phyloP scores from a whole-genome alignment of 2,329 filamentous ascomycete genomes.

The Aspergillus candidus region DNA sequence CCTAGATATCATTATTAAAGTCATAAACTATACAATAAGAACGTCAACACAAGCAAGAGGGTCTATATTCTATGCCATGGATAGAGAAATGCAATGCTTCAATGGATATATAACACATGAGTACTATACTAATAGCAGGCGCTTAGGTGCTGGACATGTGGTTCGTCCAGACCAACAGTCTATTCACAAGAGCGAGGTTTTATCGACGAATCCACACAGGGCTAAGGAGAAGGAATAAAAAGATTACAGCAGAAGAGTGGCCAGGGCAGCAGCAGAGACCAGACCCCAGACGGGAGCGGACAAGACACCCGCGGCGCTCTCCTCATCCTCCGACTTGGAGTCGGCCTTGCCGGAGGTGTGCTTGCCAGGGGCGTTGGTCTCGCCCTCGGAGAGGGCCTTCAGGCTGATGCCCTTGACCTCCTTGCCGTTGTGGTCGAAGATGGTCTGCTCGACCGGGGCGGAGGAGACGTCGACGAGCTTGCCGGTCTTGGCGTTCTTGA shows the following conservation, averaged over 20 bases:
- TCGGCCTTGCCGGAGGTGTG: constrained; percentile 23
- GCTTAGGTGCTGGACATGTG: too few relatives aligned
- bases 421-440: constrained; percentile 52
- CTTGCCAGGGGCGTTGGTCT: constrained; percentile 52
- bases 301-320: constrained; percentile 17
- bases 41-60: too few relatives aligned
- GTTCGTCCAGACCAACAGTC: too few relatives aligned
- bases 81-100: too few relatives aligned
- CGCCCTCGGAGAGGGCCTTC: constrained; percentile 44
- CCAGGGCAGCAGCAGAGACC: constrained; percentile 22
- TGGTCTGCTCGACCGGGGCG: constrained; percentile 50
- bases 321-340: constrained; percentile 3
- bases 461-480: constrained; percentile 57
- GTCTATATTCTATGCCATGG: too few relatives aligned
- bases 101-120: too few relatives aligned
- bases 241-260: constrained; percentile 24
- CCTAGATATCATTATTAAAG: too few relatives aligned
- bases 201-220: too few relatives aligned
- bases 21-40: too few relatives aligned
- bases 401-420: constrained; percentile 60
- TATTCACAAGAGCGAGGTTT: too few relatives aligned
- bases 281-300: constrained; percentile 20
- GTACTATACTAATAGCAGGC: too few relatives aligned
- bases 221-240: background rate
- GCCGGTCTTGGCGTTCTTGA: constrained; percentile 58